Evolutionary conservation across 2,329 filamentous ascomycete species (phyloP).

Genomic region (Colletotrichum phormii): DNA sequence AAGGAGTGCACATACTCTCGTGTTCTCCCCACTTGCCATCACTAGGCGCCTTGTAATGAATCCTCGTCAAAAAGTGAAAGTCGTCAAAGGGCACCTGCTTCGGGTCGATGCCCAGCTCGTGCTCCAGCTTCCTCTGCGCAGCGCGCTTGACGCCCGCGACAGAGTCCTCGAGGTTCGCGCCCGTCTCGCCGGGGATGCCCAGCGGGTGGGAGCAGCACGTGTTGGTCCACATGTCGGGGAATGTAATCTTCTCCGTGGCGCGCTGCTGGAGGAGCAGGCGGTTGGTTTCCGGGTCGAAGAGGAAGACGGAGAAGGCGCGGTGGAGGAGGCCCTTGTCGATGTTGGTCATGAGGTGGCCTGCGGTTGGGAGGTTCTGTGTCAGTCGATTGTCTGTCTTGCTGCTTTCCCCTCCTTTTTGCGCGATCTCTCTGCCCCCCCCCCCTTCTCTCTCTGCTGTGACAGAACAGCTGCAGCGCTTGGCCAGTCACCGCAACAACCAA

Average conservation of each 20-base stretch:
- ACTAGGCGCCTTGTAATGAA: conserved; percentile 97
- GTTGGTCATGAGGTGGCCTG: conserved; percentile 98
- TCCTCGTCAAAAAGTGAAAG: conserved; percentile 94
- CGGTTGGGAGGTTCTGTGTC: conserved; percentile 63
- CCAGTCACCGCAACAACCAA: not conserved
- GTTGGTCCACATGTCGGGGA: conserved; percentile 99
- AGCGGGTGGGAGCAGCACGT: conserved; percentile 99
- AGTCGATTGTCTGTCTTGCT: conserved; percentile 18
- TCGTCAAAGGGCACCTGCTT: conserved; percentile 91
- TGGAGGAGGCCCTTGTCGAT: conserved; percentile 96
- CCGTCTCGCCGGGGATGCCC: conserved; percentile 91
- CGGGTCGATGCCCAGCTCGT: conserved; percentile 92
- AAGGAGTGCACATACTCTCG: no score
- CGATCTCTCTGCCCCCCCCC: conserved; percentile 28
- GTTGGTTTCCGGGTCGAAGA: conserved; percentile 90
- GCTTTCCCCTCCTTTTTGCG: no score
- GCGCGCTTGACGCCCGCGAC: conserved; percentile 90
- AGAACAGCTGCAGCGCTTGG: not conserved
- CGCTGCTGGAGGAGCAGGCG: conserved; percentile 95
- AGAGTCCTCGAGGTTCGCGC: conserved; percentile 81
- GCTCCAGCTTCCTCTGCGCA: conserved; percentile 91
- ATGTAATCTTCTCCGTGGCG: conserved; percentile 97
- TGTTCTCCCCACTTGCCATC: conserved; percentile 99
- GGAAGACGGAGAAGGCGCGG: conserved; percentile 96
- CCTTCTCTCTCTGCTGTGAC: not conserved